phyloP scores from a whole-genome alignment of 2,329 filamentous ascomycete genomes.

The Fusarium sp. region DNA sequence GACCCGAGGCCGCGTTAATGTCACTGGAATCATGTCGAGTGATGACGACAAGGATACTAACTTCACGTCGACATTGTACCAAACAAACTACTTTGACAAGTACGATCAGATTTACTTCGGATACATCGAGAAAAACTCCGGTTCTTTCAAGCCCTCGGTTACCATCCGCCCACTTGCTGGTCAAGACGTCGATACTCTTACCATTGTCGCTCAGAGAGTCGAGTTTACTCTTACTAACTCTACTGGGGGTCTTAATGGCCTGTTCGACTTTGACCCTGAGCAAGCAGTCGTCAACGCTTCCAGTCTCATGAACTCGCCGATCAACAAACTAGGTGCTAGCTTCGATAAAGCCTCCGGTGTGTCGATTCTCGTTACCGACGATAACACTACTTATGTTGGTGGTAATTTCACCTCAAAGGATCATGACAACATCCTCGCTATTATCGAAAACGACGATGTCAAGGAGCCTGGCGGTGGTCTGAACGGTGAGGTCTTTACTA shows the following conservation, averaged over 20 bases:
- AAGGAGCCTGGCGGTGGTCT: conserved; percentile 79
- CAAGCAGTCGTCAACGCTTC: conserved; percentile 67
- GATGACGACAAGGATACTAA: conserved; percentile 61
- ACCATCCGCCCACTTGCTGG: conserved; percentile 79
- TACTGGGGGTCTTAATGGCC: conserved; percentile 86
- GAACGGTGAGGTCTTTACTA: conserved; percentile 81
- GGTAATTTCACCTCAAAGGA: conserved; percentile 84
- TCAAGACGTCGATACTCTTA: conserved; percentile 74
- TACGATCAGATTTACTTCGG: conserved; percentile 94
- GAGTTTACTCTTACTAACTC: conserved; percentile 82
- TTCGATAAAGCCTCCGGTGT: conserved; percentile 79
- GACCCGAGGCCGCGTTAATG: conserved; percentile 83
- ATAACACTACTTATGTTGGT: conserved; percentile 79
- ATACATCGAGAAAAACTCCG: conserved; percentile 81
- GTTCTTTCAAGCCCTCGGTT: conserved; percentile 83
- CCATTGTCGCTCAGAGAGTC: conserved; percentile 91
- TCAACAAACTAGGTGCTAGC: conserved; percentile 81
- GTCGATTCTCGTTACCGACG: conserved; percentile 75
- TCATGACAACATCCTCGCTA: conserved; percentile 82
- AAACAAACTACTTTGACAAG: conserved; percentile 97
- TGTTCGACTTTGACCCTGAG: conserved; percentile 88
- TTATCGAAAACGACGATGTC: conserved; percentile 75
- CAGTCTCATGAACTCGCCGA: conserved; percentile 78
- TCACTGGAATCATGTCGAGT: conserved; percentile 80
- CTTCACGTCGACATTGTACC: conserved; percentile 77